These are phyloP conservation scores for Linum usitatissimum DNA, from an alignment of 345 rosid species.

Conservation along the genomic window DNA sequence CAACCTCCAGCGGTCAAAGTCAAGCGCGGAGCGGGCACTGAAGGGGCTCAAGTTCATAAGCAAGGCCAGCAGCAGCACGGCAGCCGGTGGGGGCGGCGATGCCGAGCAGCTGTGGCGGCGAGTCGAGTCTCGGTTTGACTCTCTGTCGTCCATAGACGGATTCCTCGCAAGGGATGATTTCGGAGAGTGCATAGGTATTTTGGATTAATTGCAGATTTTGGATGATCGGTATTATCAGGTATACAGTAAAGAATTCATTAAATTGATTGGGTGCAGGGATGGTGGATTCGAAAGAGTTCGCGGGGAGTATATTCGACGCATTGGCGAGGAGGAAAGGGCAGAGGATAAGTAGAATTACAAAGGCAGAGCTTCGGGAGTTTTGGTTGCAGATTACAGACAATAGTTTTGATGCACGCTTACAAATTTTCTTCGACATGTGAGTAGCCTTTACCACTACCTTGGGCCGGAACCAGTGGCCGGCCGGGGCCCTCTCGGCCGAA, in stretches of 20 bases:
- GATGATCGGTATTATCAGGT: neutral
- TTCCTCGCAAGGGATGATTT: conserved; percentile 77
- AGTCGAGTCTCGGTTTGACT: conserved; percentile 53
- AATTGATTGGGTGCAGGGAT: conserved; percentile 50
- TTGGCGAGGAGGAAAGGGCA: conserved; percentile 55
- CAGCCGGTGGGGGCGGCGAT: neutral
- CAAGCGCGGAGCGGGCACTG: conserved; percentile 69
- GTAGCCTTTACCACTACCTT: too few relatives aligned
- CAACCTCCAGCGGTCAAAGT: conserved; percentile 48
- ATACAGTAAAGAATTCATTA: too few relatives aligned
- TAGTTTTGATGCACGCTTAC: conserved; percentile 94
- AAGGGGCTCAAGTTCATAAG: conserved; percentile 67
- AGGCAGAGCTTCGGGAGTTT: conserved; percentile 76
- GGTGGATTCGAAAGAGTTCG: conserved; percentile 85
- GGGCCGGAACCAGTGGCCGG: too few relatives aligned
- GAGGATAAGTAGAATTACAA: conserved; percentile 43
- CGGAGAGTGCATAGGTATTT: conserved; percentile 91
- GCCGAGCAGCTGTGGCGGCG: conserved; percentile 57
- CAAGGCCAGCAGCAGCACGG: conserved; percentile 30
- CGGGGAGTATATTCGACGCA: conserved; percentile 71
- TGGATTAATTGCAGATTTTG: neutral
- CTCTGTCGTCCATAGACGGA: conserved; percentile 42
- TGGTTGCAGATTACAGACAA: conserved; percentile 85
- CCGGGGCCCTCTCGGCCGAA: too few relatives aligned
- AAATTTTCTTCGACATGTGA: conserved; percentile 90